Conservation (phyloP, 768 basidiomycete genomes). For the Gloeopeniophorella convolvens region DNA sequence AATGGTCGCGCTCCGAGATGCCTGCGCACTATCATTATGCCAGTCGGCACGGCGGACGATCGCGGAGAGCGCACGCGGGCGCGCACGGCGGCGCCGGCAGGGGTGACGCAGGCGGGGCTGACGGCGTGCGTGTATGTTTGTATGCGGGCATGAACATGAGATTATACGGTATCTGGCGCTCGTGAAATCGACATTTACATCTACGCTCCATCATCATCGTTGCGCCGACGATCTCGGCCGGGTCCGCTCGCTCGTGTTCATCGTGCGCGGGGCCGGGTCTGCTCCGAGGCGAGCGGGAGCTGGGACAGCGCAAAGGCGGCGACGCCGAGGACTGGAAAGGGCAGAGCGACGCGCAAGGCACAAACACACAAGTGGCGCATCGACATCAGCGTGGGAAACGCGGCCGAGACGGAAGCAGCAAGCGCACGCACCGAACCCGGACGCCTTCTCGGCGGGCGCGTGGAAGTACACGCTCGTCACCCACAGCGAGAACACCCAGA, state of each 20-base stretch:
- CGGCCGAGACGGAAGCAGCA: not conserved
- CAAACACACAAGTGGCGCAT: not conserved
- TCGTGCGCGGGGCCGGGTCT: too few species aligned
- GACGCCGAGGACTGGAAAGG: slow-evolving; percentile 33
- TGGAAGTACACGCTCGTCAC: slow-evolving; percentile 93
- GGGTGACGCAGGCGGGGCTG: not conserved
- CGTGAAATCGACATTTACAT: too few species aligned
- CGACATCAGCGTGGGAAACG: not conserved
- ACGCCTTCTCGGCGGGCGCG: slow-evolving; percentile 77
- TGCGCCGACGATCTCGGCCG: too few species aligned
- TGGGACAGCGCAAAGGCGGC: slow-evolving; percentile 31
- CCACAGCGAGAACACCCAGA: slow-evolving; percentile 69
- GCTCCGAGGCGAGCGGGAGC: too few species aligned
- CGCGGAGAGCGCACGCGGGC: too few species aligned
- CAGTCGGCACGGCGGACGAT: too few species aligned
- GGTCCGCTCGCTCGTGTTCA: too few species aligned
- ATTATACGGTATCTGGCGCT: too few species aligned
- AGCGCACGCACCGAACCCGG: slow-evolving; percentile 80
- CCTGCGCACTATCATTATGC: too few species aligned
- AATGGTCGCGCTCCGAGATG: too few species aligned
- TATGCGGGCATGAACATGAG: not conserved
- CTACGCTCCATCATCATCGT: too few species aligned
- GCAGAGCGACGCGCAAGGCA: slow-evolving; percentile 1
- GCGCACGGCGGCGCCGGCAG: too few species aligned
- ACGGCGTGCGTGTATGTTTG: not conserved